Evolutionary conservation across 192 early-diverging fungal genomes (phyloP).

Genomic region (Dissophora globulifera): DNA sequence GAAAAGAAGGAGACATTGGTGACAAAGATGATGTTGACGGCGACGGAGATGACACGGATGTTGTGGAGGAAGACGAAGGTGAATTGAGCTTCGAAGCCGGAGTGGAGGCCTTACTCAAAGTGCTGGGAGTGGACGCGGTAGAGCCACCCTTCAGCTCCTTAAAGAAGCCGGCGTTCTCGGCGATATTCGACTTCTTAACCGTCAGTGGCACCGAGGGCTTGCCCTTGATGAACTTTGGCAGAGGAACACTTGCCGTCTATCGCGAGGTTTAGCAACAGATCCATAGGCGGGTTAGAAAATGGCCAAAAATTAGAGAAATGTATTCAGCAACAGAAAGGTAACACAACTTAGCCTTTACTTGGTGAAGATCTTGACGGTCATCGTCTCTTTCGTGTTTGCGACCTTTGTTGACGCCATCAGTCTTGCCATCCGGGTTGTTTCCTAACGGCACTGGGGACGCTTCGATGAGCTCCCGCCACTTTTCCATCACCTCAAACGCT

Average conservation of each 20-base stretch:
- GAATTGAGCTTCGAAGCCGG: too few relatives aligned
- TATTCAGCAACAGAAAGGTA: neutral
- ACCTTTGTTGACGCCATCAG: conserved; percentile 1
- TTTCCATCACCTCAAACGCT: conserved; percentile 10
- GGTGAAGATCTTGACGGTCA: neutral
- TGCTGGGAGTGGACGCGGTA: too few relatives aligned
- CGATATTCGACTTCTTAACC: conserved; percentile 22
- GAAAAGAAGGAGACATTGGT: neutral
- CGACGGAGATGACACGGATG: neutral
- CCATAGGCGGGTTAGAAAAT: too few relatives aligned
- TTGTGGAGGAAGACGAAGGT: too few relatives aligned
- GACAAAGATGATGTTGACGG: neutral
- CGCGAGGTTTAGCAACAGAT: too few relatives aligned
- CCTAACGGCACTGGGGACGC: neutral
- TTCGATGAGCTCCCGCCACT: conserved; percentile 12
- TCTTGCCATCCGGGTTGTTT: neutral
- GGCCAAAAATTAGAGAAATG: too few relatives aligned
- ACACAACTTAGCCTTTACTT: too few relatives aligned
- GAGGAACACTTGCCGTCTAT: too few relatives aligned
- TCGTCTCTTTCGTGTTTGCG: neutral
- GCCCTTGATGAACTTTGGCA: conserved; percentile 39
- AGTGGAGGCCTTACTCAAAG: neutral
- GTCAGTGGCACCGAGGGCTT: neutral
- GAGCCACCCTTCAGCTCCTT: conserved; percentile 8
- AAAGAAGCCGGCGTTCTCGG: conserved; percentile 19